phyloP scores from a whole-genome alignment of 179 eudicot species.

The Carnegiea gigantea region DNA sequence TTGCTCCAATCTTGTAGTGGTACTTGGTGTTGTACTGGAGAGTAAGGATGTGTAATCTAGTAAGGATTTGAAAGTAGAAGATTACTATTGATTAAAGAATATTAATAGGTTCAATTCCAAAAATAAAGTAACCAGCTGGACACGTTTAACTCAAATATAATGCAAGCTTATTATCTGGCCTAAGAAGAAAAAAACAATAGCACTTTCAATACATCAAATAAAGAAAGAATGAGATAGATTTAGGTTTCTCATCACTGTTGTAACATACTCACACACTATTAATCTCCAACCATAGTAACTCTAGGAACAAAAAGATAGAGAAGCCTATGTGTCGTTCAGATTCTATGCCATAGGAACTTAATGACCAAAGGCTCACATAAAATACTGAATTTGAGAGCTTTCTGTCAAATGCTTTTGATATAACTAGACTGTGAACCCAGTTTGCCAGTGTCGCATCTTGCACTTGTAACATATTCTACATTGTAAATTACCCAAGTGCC shows the following conservation, averaged over 20 bases:
- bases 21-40: slow-evolving; percentile 59
- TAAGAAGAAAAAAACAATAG: not conserved
- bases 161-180: not conserved
- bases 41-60: slow-evolving; percentile 2
- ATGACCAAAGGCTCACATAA: not conserved
- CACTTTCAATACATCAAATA: not conserved
- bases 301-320: not conserved
- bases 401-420: no score
- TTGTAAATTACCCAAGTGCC: not conserved
- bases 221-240: not conserved
- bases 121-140: not conserved
- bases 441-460: no score
- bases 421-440: no score
- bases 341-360: not conserved
- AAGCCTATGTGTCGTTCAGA: not conserved
- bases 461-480: not conserved
- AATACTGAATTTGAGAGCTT: not conserved
- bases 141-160: not conserved
- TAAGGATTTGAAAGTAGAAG: slow-evolving; percentile 15
- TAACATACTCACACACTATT: not conserved
- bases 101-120: no score
- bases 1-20: slow-evolving; percentile 60
- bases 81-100: slow-evolving; percentile 14
- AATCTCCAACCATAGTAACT: not conserved
- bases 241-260: not conserved